Evolutionary conservation across 2,329 filamentous ascomycete genomes (phyloP).

Genomic region (Epichloe uncinata): DNA sequence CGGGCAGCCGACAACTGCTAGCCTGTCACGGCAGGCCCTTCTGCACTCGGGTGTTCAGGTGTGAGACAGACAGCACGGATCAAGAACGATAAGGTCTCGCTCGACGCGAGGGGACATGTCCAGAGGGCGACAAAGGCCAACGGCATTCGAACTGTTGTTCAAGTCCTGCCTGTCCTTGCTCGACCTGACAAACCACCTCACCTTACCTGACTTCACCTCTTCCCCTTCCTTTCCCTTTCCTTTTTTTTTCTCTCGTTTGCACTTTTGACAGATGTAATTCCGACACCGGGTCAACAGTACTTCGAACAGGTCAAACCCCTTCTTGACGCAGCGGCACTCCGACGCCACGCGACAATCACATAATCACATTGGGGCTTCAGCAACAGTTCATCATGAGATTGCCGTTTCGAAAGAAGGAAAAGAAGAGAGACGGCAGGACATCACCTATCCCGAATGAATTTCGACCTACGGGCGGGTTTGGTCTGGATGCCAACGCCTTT

Average conservation of each 20-base stretch:
- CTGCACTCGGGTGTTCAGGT: neutral
- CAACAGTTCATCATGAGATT: conserved; percentile 18
- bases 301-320: neutral
- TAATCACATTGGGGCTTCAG: neutral
- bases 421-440: conserved; percentile 18
- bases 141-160: neutral
- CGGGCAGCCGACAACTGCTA: neutral
- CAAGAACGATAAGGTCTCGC: neutral
- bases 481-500: conserved; percentile 15
- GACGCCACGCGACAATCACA: neutral
- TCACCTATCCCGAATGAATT: conserved; percentile 16
- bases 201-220: too few species aligned
- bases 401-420: conserved; percentile 25
- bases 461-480: conserved; percentile 11
- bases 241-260: too few species aligned
- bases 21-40: neutral
- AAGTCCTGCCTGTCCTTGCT: too few species aligned
- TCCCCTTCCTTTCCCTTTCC: too few species aligned
- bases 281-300: neutral
- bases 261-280: too few species aligned
- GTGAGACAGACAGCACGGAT: neutral
- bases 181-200: too few species aligned
- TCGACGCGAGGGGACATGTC: too few species aligned
- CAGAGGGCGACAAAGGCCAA: neutral
- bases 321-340: too few species aligned